phyloP scores from a whole-genome alignment of 78 protist species.

The Capsaspora owczarzaki region DNA sequence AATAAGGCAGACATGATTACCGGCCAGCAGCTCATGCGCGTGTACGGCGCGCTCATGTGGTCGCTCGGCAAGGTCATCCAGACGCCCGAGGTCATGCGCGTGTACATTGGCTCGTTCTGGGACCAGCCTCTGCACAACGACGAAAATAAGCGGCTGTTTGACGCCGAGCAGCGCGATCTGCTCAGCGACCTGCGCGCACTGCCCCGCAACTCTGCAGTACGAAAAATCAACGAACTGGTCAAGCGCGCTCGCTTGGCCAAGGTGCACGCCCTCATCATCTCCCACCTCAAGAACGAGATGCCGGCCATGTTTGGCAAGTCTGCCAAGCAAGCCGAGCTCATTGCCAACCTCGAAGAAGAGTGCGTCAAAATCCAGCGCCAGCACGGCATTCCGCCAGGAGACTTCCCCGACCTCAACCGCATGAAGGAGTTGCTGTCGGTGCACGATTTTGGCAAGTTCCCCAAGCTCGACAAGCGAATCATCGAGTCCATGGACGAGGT shows the following conservation, averaged over 20 bases:
- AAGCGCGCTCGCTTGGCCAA: conserved; percentile 60
- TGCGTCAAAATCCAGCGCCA: conserved; percentile 36
- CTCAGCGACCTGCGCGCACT: conserved; percentile 42
- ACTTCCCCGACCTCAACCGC: conserved; percentile 63
- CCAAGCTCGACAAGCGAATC: conserved; percentile 36
- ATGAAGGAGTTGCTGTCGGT: conserved; percentile 18
- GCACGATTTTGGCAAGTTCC: conserved; percentile 57
- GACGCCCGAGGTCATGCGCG: conserved; percentile 78
- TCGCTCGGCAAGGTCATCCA: conserved; percentile 53
- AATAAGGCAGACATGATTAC: conserved; percentile 75
- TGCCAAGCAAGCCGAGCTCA: conserved; percentile 48
- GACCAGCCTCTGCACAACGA: conserved; percentile 46
- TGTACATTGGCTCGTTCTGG: conserved; percentile 86
- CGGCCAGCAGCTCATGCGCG: conserved; percentile 78
- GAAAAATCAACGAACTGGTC: conserved; percentile 73
- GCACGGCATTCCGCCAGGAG: conserved; percentile 35
- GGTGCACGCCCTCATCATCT: conserved; percentile 56
- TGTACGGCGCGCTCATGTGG: conserved; percentile 90
- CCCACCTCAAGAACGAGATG: conserved; percentile 44
- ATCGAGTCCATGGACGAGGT: conserved; percentile 20
- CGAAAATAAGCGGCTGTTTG: conserved; percentile 42
- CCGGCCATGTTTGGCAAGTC: conserved; percentile 66
- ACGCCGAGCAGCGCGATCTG: conserved; percentile 32
- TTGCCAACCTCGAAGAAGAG: conserved; percentile 36
- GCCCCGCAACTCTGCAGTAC: conserved; percentile 46